Conservation (phyloP, 805 yeast species). For the Metschnikowia cerradonensis region DNA sequence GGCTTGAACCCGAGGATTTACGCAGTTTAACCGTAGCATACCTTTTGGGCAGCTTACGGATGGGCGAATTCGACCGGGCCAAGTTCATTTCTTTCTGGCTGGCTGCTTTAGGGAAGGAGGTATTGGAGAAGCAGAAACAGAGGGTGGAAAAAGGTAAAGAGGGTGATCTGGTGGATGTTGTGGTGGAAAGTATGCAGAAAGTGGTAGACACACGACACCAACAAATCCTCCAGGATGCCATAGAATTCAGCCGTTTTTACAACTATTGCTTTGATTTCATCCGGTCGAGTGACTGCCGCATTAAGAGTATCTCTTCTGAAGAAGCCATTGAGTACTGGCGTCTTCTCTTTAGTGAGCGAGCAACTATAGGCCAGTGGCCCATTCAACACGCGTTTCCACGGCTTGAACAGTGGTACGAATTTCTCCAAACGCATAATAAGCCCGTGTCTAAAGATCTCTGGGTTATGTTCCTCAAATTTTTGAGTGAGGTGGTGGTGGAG, state of each 20-base stretch:
- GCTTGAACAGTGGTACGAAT: slow-evolving; percentile 55
- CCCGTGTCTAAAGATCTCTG: slow-evolving; percentile 71
- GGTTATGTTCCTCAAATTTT: slow-evolving; percentile 75
- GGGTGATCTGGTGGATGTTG: too few species aligned
- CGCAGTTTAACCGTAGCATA: slow-evolving; percentile 67
- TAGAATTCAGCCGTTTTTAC: slow-evolving; percentile 57
- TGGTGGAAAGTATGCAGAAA: slow-evolving; percentile 37
- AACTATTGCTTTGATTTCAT: slow-evolving; percentile 66
- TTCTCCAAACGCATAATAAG: slow-evolving; percentile 43
- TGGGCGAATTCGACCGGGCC: slow-evolving; percentile 54
- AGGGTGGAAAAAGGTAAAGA: too few species aligned
- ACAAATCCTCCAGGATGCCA: slow-evolving; percentile 22
- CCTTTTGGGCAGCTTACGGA: slow-evolving; percentile 59
- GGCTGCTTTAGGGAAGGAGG: slow-evolving; percentile 9
- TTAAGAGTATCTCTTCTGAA: slow-evolving; percentile 50
- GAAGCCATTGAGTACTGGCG: slow-evolving; percentile 76
- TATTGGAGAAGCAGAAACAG: too few species aligned
- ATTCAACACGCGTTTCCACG: slow-evolving; percentile 22
- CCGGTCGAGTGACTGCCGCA: slow-evolving; percentile 50
- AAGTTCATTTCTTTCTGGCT: slow-evolving; percentile 61
- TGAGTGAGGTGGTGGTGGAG: slow-evolving; percentile 41
- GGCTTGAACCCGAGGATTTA: slow-evolving; percentile 70
- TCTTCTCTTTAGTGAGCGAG: slow-evolving; percentile 44
- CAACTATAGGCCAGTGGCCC: neutral
- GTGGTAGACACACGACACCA: slow-evolving; percentile 7